A percentile compares a stretch with the other conserved stretches of the same genome.
phyloP scores from a whole-genome alignment of 495 filamentous ascomycete genomes.

The Penicillium simplicissimum region DNA sequence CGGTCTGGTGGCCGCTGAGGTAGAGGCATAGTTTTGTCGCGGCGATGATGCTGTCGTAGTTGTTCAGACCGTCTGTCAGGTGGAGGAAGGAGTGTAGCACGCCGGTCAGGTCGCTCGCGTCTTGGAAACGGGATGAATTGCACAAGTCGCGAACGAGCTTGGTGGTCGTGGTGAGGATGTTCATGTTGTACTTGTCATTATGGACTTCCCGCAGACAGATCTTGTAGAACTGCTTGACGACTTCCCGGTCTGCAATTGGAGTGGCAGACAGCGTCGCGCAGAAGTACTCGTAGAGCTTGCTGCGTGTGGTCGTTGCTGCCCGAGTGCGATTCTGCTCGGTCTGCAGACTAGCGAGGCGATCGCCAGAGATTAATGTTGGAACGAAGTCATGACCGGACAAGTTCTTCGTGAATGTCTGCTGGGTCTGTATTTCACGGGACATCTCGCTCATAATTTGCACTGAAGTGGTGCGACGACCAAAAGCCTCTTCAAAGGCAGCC shows the following conservation, averaged over 20 bases:
- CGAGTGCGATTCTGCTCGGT: slow-evolving; percentile 43
- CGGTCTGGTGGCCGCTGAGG: slow-evolving; percentile 51
- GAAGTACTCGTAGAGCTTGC: slow-evolving; percentile 55
- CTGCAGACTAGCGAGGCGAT: slow-evolving; percentile 55
- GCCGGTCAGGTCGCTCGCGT: slow-evolving; percentile 54
- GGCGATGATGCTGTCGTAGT: slow-evolving; percentile 47
- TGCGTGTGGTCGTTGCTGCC: slow-evolving; percentile 47
- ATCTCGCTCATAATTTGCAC: slow-evolving; percentile 59
- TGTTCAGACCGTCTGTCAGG: slow-evolving; percentile 53
- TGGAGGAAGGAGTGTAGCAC: slow-evolving; percentile 58
- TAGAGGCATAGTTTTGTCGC: slow-evolving; percentile 58
- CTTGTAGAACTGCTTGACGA: slow-evolving; percentile 47
- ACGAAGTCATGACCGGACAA: slow-evolving; percentile 48
- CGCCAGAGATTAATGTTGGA: slow-evolving; percentile 49
- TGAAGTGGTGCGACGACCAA: slow-evolving; percentile 41
- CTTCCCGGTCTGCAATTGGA: slow-evolving; percentile 37
- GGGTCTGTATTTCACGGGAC: slow-evolving; percentile 56
- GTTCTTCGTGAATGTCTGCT: slow-evolving; percentile 55
- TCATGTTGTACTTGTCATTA: slow-evolving; percentile 38
- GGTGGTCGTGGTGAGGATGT: slow-evolving; percentile 45
- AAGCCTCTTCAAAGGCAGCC: slow-evolving; percentile 57
- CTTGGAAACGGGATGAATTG: slow-evolving; percentile 44
- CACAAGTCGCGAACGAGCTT: slow-evolving; percentile 44
- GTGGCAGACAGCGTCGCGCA: slow-evolving; percentile 55
- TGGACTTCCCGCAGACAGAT: slow-evolving; percentile 53